Base-by-base conservation (phyloP, 2,329 filamentous ascomycete species). In the Trichoderma sp. region DNA sequence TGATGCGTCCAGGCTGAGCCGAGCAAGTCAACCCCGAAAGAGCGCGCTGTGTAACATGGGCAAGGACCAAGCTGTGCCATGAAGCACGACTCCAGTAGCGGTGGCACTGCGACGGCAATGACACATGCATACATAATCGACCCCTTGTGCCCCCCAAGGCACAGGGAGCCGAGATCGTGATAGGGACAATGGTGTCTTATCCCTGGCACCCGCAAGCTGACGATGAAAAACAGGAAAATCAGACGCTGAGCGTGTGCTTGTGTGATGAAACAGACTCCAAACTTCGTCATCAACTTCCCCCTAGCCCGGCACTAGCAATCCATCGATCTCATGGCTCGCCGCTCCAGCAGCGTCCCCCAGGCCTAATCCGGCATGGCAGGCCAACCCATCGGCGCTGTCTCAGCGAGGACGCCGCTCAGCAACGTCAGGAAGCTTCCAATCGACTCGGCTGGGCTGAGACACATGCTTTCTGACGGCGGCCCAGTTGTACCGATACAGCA, bases 321-420 rank as follows among this genome's bases (percentile, higher is more conserved):
- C 34, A 34, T 39, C 12, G 12, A 44, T 63, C 64, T 57, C 55
- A 48, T 62, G 43, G 62, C 62, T 59, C 43, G 21, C 21, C 48
- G 63, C 51, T 28, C 45, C 51, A 47, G 44, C 59, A 44, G 14
- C 55, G 39, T 55, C 48, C n/a, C n/a, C 39, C 47, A 60, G 47
- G n/a, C 64, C 51, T 12, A 52, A 65, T 61, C 50, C 50, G 57
- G 64, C 28, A 62, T 65, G 55, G 50, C 51, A 30, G 50, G 56
- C 51, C 34, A 63, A 17, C 44, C 56, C 30, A 48, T 34, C 56
- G 51, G 28, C 44, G 45, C 39, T 24, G 52, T 64, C 62, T 59
- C 54, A 30, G 55, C 39, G 30, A 39, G 34, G 34, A 39, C 34
- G 34, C 34, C 34, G 34, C 34, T 39, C 34, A 39, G 34, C n/a